Base-by-base conservation (phyloP, 2,329 filamentous ascomycete species). In the Zalaria obscura region DNA sequence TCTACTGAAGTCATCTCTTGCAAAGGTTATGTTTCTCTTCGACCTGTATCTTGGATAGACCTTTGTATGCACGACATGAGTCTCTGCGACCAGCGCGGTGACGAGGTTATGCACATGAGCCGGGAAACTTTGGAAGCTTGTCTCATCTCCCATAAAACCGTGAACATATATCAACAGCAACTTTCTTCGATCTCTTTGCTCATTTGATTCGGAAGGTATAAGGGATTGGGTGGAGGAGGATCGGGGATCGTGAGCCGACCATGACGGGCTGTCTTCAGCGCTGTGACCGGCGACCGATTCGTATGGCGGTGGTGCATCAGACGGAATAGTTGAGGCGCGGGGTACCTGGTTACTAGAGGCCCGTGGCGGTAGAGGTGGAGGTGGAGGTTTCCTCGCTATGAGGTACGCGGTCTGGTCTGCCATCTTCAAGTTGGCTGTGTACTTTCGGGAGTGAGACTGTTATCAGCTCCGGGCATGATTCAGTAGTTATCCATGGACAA, bases 71-170 rank as follows among this genome's bases (percentile, higher is more conserved):
- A 94, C 78, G 31, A 80, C 72, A 64, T 93, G 86, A 4, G 78
- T 80, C 26, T 84, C 78, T 25, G 68, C 66, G 8, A 94, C 63
- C 1, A 78, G 68, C 5, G 75, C 67, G 8, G 76, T 76, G 33
- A 93, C 67, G 31, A 83, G 70, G 50, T 78, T 75, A 58, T 95
- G 88, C 3, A 94, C 75, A 63, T 94, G 86, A 5, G 83, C 83
- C 0, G 88, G 88, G 52, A 95, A 93, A 36, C 81, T 84, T 47
- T 79, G 75, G 56, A 95, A 95, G 44, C 83, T 93, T 28, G 82
- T 81, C 58, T 91, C 83, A 45, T 84, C 81, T 40, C 88, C 87
- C 70, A 91, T 81, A 63, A 93, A 94, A 46, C 88, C 87, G 64
- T 94, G 88, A 42, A 94, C 78, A 57, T 87, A 94, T 40, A 94